A percentile compares a stretch with the other conserved stretches of the same genome.
Conservation (phyloP, 352 stramenopile genomes). For the Phytopythium delawarense region DNA sequence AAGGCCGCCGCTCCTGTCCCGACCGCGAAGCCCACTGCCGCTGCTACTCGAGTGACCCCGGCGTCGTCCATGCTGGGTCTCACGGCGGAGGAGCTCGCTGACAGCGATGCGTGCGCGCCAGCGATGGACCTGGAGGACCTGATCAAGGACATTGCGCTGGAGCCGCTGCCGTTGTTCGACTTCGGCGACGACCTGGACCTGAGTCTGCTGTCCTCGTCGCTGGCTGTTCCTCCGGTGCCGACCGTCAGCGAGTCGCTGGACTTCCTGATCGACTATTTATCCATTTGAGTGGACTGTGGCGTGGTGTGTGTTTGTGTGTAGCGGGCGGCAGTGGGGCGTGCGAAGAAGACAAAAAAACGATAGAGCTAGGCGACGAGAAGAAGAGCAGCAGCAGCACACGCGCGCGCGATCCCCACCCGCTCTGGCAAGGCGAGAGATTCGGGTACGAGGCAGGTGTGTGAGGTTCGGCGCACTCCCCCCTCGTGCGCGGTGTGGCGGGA, state of each 20-base stretch:
- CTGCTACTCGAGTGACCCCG: not conserved
- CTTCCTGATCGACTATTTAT: constrained; percentile 64
- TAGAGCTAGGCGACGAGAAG: constrained; percentile 10
- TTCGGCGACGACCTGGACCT: constrained; percentile 45
- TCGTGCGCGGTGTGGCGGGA: not conserved
- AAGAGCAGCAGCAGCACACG: constrained; percentile 6
- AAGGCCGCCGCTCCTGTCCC: not conserved
- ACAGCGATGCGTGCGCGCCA: constrained; percentile 2
- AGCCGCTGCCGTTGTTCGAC: constrained; percentile 38
- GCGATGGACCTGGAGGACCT: constrained; percentile 19
- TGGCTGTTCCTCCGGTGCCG: constrained; percentile 19
- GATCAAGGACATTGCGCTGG: constrained; percentile 31
- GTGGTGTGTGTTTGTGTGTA: constrained; percentile 5
- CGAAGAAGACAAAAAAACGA: not conserved
- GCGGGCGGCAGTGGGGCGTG: constrained; percentile 6
- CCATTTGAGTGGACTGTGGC: constrained; percentile 19
- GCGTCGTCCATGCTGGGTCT: not conserved
- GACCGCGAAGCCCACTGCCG: not conserved
- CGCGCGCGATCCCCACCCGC: constrained; percentile 6
- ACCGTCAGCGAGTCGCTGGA: constrained; percentile 62
- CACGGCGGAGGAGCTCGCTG: constrained; percentile 2
- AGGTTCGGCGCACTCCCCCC: constrained; percentile 5
- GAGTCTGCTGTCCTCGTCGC: constrained; percentile 9
- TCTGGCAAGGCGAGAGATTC: constrained; percentile 2
- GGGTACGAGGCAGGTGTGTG: constrained; percentile 9